Evolutionary conservation across 2,329 filamentous ascomycete species (phyloP), one percentile per base, ranked within the genome.

Genomic region (Stemphylium vesicarium): DNA sequence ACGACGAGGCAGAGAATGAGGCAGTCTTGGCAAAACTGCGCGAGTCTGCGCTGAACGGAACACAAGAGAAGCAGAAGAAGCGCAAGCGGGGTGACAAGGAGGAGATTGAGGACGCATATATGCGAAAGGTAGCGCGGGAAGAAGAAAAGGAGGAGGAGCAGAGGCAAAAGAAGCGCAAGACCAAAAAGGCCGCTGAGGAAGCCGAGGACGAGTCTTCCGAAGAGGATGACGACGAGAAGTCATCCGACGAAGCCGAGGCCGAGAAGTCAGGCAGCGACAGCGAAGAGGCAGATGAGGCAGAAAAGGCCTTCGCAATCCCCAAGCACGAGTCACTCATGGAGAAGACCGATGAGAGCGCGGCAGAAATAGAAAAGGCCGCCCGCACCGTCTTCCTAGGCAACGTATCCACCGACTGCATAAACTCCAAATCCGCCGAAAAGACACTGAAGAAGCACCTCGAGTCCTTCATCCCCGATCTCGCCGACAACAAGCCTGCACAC

Each of bases 301-400:
- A 73, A 10, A 78, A 78, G 88, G 69, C 85, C 82, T 50, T 79
- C 85, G 35, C 75, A 73, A 61, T 80, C 9, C 80, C 79, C 4
- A 72, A 79, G 78, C 73, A 83, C 79, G 77, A 86, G 82, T 75
- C 79, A 65, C 41, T 78, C 63, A 57, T 77, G 59, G 63, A 69
- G 64, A 55, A 78, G 56, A 64, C 67, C 12, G 70, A 71, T 36
- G 77, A 76, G 46, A 72, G 75, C 46, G 77, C 78, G 18, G 66
- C 80, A 18, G 90, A 96, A 61, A 68, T 96, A 2, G 91, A 96
- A 53, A 96, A 96, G 79, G 90, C 94, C 8, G 85, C 85, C 53
- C 89, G 95, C 52, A 99, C 95, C 6, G 87, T 98, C 37, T 99
- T 98, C 78, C 81, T 99, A 11, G 90, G 90, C 69, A 99, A 99